A percentile compares a stretch with the other conserved stretches of the same genome.
Conservation (phyloP, 1,284 basidiomycete species). For the Schizophyllum amplum region DNA sequence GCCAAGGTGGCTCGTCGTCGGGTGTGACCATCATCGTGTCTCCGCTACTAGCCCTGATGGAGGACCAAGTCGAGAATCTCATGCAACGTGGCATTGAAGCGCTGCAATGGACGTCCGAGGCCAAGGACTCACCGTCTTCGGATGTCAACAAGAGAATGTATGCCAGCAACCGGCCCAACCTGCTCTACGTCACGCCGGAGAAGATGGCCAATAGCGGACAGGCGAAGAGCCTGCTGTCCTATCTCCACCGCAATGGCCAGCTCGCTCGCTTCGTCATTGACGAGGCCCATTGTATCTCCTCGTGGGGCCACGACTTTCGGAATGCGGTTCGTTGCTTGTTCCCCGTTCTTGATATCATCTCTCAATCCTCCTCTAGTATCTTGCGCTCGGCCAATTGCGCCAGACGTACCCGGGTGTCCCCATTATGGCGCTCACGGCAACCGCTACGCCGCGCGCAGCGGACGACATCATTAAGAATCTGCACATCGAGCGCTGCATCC, state of each 20-base stretch:
- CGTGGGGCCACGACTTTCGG: slow-evolving; percentile 83
- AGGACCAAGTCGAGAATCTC: slow-evolving; percentile 82
- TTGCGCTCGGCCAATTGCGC: slow-evolving; percentile 61
- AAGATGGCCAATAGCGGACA: slow-evolving; percentile 60
- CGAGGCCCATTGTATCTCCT: slow-evolving; percentile 90
- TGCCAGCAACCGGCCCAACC: slow-evolving; percentile 38
- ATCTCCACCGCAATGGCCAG: slow-evolving; percentile 46
- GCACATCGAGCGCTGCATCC: slow-evolving; percentile 49
- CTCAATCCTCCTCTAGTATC: slow-evolving; percentile 41
- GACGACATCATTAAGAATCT: slow-evolving; percentile 75
- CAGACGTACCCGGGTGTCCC: slow-evolving; percentile 72
- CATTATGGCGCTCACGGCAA: slow-evolving; percentile 95
- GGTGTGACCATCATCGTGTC: slow-evolving; percentile 91
- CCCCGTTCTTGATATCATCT: slow-evolving; percentile 5
- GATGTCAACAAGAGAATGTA: slow-evolving; percentile 32
- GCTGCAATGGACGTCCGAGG: slow-evolving; percentile 57
- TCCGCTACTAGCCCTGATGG: slow-evolving; percentile 86
- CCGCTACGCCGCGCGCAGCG: slow-evolving; percentile 74
- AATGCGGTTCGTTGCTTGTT: slow-evolving; percentile 44
- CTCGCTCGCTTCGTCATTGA: slow-evolving; percentile 93
- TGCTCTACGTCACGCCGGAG: slow-evolving; percentile 95
- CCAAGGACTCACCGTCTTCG: slow-evolving; percentile 32
- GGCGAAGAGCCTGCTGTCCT: slow-evolving; percentile 50
- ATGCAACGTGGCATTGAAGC: slow-evolving; percentile 62
- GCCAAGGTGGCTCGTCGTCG: slow-evolving; percentile 59